Base-by-base conservation (phyloP, 306 rosid species). In the Citrullus mucosospermus region DNA sequence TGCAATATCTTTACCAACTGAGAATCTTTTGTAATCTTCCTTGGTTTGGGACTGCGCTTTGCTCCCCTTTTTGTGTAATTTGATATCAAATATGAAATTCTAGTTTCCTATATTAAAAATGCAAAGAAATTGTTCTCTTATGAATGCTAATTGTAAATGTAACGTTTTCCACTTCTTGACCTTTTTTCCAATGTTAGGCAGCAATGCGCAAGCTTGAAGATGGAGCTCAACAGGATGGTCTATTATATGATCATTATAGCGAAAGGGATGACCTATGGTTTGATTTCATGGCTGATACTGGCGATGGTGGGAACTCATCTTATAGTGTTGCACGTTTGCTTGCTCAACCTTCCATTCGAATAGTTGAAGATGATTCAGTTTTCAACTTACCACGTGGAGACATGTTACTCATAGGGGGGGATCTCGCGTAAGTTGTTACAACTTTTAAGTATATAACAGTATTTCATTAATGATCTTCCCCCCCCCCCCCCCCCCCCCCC, bases 221-320 rank as follows among this genome's bases (percentile, higher is more conserved):
- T 38, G 93, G 89, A 82, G 86, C 82, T 78, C 79, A 82, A 66
- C 85, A 87, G 74, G 85, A 79, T 61, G 99, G 90, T 78, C 85
- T 91, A 83, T 76, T 95, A 43, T 95, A 88, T 78, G 89, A 85
- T 82, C 95, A 95, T 82, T 88, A 92, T 70, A 82, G 85, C 69
- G 93, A 88, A 82, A 90, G 85, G 89, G 91, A 91, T 69, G 97
- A 88, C 66, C 82, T 95, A 44, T 95, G 99, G 97, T 95, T 95
- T 85, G 99, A 95, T 85, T 95, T 95, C 85, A 92, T 92, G 97
- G 97, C 99, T 82, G 99, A 95, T 85, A 95, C 99, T 28, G 99
- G 99, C 20, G 99, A 95, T 76, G 99, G 99, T 82, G 99, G 99
- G 78, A 95, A 95, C 90, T 91, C 97, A 77, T 92, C 99, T 59